Evolutionary conservation across 2,329 filamentous ascomycete genomes (phyloP).

Genomic region (Talaromyces sp.): DNA sequence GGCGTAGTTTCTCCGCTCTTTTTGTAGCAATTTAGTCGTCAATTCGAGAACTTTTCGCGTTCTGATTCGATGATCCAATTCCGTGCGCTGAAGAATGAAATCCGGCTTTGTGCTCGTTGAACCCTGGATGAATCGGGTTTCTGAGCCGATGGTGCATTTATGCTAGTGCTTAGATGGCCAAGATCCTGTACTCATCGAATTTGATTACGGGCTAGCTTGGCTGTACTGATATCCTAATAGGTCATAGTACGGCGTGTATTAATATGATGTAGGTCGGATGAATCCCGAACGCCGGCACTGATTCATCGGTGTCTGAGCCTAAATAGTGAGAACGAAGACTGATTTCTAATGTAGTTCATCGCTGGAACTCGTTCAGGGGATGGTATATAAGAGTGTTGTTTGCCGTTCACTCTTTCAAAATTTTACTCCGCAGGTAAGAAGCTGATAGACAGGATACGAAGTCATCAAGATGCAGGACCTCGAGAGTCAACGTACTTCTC

Average conservation of each 20-base stretch:
- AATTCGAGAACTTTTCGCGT: no score
- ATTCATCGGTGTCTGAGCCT: not conserved
- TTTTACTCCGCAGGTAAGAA: not conserved
- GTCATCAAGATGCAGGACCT: not conserved
- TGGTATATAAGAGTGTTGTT: not conserved
- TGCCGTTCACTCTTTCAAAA: not conserved
- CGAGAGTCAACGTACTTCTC: not conserved
- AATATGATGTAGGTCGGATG: not conserved
- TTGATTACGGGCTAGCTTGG: not conserved
- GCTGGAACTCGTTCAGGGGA: not conserved
- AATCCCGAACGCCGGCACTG: not conserved
- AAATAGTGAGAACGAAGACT: not conserved
- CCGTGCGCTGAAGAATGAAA: no score
- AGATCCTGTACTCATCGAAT: not conserved
- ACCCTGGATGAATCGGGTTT: no score
- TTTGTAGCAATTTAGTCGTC: not conserved
- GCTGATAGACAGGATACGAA: not conserved
- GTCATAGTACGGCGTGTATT: not conserved
- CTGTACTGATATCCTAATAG: not conserved
- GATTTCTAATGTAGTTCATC: not conserved
- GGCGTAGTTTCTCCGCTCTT: not conserved
- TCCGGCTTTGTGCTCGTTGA: no score
- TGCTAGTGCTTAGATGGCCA: not conserved
- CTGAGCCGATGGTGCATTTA: not conserved
- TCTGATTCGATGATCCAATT: no score